A percentile compares a stretch with the other conserved stretches of the same genome.
phyloP scores from a whole-genome alignment of 192 early-diverging fungal genomes.

The Backusella macrospora region DNA sequence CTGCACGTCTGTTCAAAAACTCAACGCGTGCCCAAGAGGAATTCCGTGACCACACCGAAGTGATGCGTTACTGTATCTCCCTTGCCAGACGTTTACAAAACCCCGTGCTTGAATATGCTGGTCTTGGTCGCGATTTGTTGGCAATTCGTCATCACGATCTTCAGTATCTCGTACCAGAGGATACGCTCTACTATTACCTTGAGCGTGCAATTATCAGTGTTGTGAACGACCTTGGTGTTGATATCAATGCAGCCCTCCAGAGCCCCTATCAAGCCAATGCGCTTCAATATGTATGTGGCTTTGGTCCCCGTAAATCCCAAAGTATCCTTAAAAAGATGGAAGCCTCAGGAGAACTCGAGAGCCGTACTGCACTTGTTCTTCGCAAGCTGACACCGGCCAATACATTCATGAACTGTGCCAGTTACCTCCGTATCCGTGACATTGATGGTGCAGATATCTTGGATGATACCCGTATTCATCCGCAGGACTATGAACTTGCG shows the following conservation, averaged over 20 bases:
- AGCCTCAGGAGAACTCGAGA: constrained; percentile 53
- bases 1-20: constrained; percentile 84
- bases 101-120: constrained; percentile 78
- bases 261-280: constrained; percentile 67
- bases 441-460: constrained; percentile 72
- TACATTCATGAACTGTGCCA: constrained; percentile 93
- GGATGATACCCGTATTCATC: constrained; percentile 95
- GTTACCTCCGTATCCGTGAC: constrained; percentile 85
- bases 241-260: constrained; percentile 80
- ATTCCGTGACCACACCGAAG: constrained; percentile 65
- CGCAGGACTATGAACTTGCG: constrained; percentile 92
- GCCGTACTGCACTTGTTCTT: constrained; percentile 71
- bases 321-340: constrained; percentile 71
- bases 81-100: constrained; percentile 86
- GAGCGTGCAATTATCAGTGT: constrained; percentile 91
- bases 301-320: constrained; percentile 92
- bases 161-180: constrained; percentile 73
- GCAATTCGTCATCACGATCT: constrained; percentile 74
- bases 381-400: constrained; percentile 63
- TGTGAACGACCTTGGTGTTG: constrained; percentile 83
- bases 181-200: constrained; percentile 63
- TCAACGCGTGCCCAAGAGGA: constrained; percentile 70
- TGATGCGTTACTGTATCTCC: constrained; percentile 86
- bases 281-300: constrained; percentile 90
- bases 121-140: constrained; percentile 64